Conservation (phyloP, 2,329 filamentous ascomycete genomes). For the Claviceps africana region DNA sequence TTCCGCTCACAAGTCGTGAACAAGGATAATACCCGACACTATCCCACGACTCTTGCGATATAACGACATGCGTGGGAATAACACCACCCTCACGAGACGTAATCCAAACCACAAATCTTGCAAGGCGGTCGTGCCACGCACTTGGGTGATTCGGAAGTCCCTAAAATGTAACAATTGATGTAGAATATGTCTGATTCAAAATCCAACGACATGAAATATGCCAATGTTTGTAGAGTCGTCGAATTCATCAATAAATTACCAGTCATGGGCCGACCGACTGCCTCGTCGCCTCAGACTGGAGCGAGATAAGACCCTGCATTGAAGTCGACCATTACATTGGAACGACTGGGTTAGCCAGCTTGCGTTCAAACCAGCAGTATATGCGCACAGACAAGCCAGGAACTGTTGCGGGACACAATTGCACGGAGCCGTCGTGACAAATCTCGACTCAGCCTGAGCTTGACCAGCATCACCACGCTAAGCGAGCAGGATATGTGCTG, state of each 20-base stretch:
- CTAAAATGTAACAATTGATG: slow-evolving; percentile 53
- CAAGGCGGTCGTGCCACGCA: slow-evolving; percentile 9
- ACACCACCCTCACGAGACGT: slow-evolving; percentile 6
- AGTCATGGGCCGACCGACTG: not conserved
- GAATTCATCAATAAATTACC: slow-evolving; percentile 1
- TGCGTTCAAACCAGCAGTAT: not conserved
- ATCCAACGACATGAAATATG: slow-evolving; percentile 5
- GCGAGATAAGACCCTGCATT: not conserved
- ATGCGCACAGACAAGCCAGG: not conserved
- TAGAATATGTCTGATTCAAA: slow-evolving; percentile 31
- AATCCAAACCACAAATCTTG: slow-evolving; percentile 11
- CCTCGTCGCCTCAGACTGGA: slow-evolving; percentile 1
- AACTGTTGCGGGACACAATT: not conserved
- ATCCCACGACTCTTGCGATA: not conserved
- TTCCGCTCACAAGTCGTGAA: slow-evolving; percentile 2
- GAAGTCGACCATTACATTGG: not conserved
- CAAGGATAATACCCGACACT: slow-evolving; percentile 5
- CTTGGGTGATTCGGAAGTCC: slow-evolving; percentile 34
- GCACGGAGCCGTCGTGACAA: not conserved
- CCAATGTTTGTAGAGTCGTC: slow-evolving; percentile 5
- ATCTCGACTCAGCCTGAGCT: not conserved
- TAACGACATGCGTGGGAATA: slow-evolving; percentile 7
- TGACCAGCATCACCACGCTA: not conserved
- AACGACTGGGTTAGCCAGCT: not conserved
- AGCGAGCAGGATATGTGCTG: not conserved